Conservation (phyloP, 371 early-diverging fungal genomes). For the Mucor sp. region DNA sequence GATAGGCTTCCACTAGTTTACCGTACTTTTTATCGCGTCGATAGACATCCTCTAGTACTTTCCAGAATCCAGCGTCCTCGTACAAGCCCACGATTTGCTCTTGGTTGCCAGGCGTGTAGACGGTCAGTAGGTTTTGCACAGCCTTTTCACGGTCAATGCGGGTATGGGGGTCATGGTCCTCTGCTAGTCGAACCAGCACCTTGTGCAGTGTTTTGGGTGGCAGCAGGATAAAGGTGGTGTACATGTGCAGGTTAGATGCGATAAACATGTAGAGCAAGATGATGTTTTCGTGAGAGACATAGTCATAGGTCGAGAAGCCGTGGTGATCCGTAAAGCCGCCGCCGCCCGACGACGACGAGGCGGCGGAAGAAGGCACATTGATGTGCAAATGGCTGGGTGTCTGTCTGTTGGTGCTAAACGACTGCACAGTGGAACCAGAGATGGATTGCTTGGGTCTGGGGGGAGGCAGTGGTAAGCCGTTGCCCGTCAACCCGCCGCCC, state of each 20-base stretch:
- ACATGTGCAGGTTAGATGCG: slow-evolving; percentile 66
- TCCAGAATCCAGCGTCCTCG: slow-evolving; percentile 73
- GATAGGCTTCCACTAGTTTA: slow-evolving; percentile 64
- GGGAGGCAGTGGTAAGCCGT: slow-evolving; percentile 29
- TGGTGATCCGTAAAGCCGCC: slow-evolving; percentile 2
- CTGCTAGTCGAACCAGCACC: slow-evolving; percentile 61
- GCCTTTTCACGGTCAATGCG: slow-evolving; percentile 71
- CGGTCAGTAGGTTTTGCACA: slow-evolving; percentile 63
- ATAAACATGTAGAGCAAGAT: slow-evolving; percentile 71
- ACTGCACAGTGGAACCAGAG: slow-evolving; percentile 47
- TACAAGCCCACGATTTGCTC: slow-evolving; percentile 59
- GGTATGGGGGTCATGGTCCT: slow-evolving; percentile 51
- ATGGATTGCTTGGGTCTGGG: slow-evolving; percentile 47
- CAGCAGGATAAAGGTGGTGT: slow-evolving; percentile 61
- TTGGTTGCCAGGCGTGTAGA: slow-evolving; percentile 63
- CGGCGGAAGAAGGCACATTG: slow-evolving; percentile 11
- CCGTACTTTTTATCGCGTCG: slow-evolving; percentile 66
- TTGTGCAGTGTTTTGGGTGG: slow-evolving; percentile 62
- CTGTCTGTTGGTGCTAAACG: slow-evolving; percentile 26
- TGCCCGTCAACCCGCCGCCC: slow-evolving; percentile 43
- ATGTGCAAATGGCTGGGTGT: slow-evolving; percentile 11
- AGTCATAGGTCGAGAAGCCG: slow-evolving; percentile 14
- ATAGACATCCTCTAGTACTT: slow-evolving; percentile 69
- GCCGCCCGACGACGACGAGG: background rate
- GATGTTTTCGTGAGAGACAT: slow-evolving; percentile 42